Base-by-base conservation (phyloP, 192 early-diverging fungal genomes). In the Helicostylum pulchrum region DNA sequence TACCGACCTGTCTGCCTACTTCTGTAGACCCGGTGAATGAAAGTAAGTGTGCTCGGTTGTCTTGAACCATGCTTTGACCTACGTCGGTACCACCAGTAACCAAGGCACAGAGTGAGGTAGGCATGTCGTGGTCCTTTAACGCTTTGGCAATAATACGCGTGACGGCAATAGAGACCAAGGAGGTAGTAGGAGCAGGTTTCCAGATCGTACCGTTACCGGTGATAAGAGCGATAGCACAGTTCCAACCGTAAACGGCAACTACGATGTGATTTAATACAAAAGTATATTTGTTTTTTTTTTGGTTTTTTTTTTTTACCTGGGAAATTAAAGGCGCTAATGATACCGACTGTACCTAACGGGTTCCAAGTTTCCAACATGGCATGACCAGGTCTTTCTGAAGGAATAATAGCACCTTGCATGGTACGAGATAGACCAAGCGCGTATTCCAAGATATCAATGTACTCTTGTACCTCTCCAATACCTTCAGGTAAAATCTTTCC, bases 261-360 rank as follows among this genome's bases (percentile, higher is more conserved):
- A 7, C 32, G 2, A 26, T 26, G 26, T 26, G 26, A 26, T 26
- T 26, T 26, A 26, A 26, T 26, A 26, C 26, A 57, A 42, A 6
- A 39, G 54, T 53, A 63, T 39, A 39, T 39, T 39, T 21, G 43
- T 31, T 36, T 30, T 14, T 1, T 42, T 57, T 19, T 30, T 30
- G 30, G 44, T 47, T 53, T 67, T 30, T 59, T 36, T n/a, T 26
- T 23, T 54, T 49, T 72, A 72, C 70, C 70, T 50, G 95, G 95
- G 78, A 96, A 98, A 79, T 98, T 98, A 76, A 91, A 98, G 15
- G 95, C 94, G 34, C 91, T 92, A 71, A 98, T 93, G 61, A 98
- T 88, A 64, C 93, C 95, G 23, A 94, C 90, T 21, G 85, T 85
- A 48, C 95, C 95, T 34, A 98, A 80, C 21, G 95, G 95, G 65